Evolutionary conservation across 495 filamentous ascomycete genomes (phyloP).

Genomic region (Neurospora pannonica): DNA sequence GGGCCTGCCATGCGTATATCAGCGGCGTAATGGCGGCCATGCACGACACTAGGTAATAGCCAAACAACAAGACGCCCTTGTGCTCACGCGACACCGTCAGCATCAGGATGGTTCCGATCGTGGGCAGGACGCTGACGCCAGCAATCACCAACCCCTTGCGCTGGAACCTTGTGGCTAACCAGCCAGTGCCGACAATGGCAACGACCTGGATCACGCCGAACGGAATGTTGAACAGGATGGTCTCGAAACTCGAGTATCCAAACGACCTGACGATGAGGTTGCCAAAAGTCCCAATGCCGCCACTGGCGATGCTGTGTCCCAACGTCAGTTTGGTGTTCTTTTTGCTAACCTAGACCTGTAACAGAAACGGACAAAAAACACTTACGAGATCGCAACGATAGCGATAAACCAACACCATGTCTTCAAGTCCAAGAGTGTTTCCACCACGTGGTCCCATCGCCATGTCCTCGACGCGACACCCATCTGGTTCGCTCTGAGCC

Average conservation of each 20-base stretch:
- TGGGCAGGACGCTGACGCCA: conserved; percentile 46
- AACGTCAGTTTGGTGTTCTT: not conserved
- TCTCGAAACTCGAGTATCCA: conserved; percentile 49
- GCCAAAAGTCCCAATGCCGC: conserved; percentile 54
- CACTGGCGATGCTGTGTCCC: conserved; percentile 20
- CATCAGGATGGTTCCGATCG: conserved; percentile 43
- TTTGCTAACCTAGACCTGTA: not conserved
- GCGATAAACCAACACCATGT: conserved; percentile 59
- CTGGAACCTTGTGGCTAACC: conserved; percentile 36
- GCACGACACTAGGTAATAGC: conserved; percentile 33
- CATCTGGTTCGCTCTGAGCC: conserved; percentile 39
- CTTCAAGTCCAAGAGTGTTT: conserved; percentile 54
- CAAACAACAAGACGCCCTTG: conserved; percentile 31
- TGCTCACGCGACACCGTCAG: conserved; percentile 42
- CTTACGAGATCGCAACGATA: conserved; percentile 38
- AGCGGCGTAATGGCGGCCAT: conserved; percentile 42
- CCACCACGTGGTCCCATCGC: conserved; percentile 43
- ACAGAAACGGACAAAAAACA: not conserved
- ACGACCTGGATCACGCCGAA: conserved; percentile 46
- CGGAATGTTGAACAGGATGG: conserved; percentile 57
- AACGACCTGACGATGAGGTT: conserved; percentile 55
- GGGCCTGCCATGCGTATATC: conserved; percentile 57
- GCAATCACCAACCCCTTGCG: conserved; percentile 50
- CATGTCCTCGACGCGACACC: conserved; percentile 33
- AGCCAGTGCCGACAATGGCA: conserved; percentile 34